Evolutionary conservation across 164 flowering plant species (phyloP).

Genomic region (Magnolia kwangsiensis): DNA sequence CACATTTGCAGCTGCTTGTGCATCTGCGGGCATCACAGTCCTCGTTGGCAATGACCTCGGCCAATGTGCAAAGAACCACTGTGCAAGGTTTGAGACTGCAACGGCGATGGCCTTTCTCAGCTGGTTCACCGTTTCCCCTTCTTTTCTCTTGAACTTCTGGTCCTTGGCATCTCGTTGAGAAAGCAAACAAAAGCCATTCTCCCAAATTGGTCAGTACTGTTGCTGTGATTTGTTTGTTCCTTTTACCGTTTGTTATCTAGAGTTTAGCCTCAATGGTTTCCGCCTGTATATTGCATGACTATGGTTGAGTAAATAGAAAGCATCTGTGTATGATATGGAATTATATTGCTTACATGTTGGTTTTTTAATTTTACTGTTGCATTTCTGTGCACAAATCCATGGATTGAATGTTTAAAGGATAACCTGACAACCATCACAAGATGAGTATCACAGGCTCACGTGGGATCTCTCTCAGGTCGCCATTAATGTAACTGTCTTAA

Average conservation of each 20-base stretch:
- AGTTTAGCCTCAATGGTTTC: not conserved
- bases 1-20: slow-evolving; percentile 27
- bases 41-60: slow-evolving; percentile 67
- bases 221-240: not conserved
- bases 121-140: slow-evolving; percentile 70
- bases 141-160: slow-evolving; percentile 82
- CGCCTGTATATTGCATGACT: not conserved
- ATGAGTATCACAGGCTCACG: too few relatives aligned
- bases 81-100: slow-evolving; percentile 64
- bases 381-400: not conserved
- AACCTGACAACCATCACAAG: too few relatives aligned
- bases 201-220: not conserved
- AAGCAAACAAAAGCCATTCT: not conserved
- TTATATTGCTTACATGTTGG: not conserved
- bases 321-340: not conserved
- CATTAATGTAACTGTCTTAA: too few relatives aligned
- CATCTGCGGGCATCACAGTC: slow-evolving; percentile 53
- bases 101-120: slow-evolving; percentile 87
- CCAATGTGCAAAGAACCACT: slow-evolving; percentile 56
- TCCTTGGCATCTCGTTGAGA: slow-evolving; percentile 52
- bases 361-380: not conserved
- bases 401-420: too few relatives aligned
- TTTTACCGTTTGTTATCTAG: not conserved
- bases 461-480: too few relatives aligned
- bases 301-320: not conserved